Evolutionary conservation across 139 green algal genomes (phyloP).

Genomic region (Chlamydomonas eustigma): DNA sequence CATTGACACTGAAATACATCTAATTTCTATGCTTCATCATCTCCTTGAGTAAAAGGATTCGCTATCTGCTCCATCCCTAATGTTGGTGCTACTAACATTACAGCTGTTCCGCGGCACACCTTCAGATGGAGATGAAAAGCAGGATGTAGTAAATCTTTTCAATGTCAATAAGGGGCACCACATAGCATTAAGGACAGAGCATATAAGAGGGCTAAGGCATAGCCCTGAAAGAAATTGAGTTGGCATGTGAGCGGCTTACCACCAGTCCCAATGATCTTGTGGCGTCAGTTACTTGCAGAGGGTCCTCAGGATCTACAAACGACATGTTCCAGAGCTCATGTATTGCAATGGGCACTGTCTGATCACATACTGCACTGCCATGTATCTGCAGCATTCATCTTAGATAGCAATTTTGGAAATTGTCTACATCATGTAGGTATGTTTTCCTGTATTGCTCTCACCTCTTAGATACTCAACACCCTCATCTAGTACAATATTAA

Average conservation of each 20-base stretch:
- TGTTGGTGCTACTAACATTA: constrained; percentile 88
- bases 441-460: constrained; percentile 19
- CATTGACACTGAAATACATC: too few species aligned
- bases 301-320: constrained; percentile 80
- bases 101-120: constrained; percentile 86
- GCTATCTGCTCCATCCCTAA: constrained; percentile 85
- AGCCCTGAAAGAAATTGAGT: background rate
- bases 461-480: constrained; percentile 85
- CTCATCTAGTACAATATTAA: constrained; percentile 98
- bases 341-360: background rate
- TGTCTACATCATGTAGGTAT: background rate
- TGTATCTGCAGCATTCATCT: background rate
- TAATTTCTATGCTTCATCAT: background rate
- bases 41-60: constrained; percentile 47
- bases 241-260: constrained; percentile 37
- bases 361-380: background rate
- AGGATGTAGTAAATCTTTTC: background rate
- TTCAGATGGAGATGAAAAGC: constrained; percentile 29
- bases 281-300: constrained; percentile 73
- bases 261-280: constrained; percentile 77
- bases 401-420: background rate
- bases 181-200: background rate
- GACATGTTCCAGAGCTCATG: background rate
- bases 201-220: background rate
- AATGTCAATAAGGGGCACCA: background rate